Base-by-base conservation (phyloP, 1,139 yeast species). In the Barnettozyma hawaiiensis region DNA sequence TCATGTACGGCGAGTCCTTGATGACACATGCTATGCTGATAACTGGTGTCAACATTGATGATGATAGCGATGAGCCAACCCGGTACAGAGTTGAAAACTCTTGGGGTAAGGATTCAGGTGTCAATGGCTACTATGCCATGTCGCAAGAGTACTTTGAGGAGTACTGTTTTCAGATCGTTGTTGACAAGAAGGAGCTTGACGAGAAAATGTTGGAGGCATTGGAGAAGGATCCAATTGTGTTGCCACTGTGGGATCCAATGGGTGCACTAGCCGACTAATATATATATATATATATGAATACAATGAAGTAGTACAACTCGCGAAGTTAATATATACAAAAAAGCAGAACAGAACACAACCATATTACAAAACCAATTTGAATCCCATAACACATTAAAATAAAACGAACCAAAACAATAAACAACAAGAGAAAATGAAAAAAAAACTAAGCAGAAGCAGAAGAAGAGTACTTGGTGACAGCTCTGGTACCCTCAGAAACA, bases 401-500 rank as follows among this genome's bases (percentile, higher is more conserved):
- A 40, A 41, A 42, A 31, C 44, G 29, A 40, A 44, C 23, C 45
- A 39, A 42, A n/a, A 42, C 29, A 45, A 34, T 42, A 42, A 38
- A 38, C 41, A 38, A 43, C 45, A 39, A 45, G 43, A 44, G 46
- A 44, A 46, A 47, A 37, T 41, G 41, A 38, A 35, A 28, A 39
- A n/a, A n/a, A 12, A n/a, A n/a, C n/a, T 61, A 66, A 62, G 70
- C 70, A 41, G 70, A 61, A 60, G 82, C 75, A 47, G 89, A 82
- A 65, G 96, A 85, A 65, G 97, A 87, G 82, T 90, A 92, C 81
- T 92, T 92, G 72, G 97, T 90, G 63, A 92, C 97, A 71, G 98
- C 96, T 84, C 97, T 89, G 63, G 97, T 90, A 80, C 97, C 97
- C 76, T 90, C 97, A 62, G 96, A 85, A 63, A 89, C 96, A 63